Evolutionary conservation across 2,329 filamentous ascomycete genomes (phyloP).

Genomic region (Coniochaeta ligniaria): DNA sequence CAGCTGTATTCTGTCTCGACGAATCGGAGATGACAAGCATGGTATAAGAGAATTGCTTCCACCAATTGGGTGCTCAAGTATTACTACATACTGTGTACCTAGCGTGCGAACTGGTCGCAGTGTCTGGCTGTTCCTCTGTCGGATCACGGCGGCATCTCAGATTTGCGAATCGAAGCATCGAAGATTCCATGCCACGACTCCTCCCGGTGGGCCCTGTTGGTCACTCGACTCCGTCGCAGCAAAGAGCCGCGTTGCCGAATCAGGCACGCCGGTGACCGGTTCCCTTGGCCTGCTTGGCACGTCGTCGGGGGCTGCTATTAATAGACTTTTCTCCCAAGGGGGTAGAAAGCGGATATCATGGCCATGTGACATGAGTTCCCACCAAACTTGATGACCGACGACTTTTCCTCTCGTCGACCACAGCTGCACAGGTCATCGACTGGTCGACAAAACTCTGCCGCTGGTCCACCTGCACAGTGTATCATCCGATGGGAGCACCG

Average conservation of each 20-base stretch:
- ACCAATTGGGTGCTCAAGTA: background rate
- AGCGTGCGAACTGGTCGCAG: background rate
- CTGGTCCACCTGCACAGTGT: background rate
- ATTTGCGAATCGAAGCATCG: constrained; percentile 3
- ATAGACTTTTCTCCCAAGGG: background rate
- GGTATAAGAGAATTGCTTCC: background rate
- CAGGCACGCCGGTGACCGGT: background rate
- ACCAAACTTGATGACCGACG: background rate
- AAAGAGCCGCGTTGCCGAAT: background rate
- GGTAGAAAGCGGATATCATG: background rate
- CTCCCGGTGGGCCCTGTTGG: background rate
- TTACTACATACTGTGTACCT: no score
- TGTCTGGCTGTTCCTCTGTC: background rate
- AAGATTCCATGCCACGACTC: constrained; percentile 1
- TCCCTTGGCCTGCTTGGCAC: background rate
- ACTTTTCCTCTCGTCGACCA: background rate
- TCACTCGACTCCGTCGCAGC: background rate
- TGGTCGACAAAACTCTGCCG: background rate
- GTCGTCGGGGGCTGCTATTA: background rate
- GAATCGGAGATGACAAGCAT: background rate
- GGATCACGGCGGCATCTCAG: constrained; percentile 1
- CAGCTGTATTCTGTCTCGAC: background rate
- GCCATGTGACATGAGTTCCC: background rate
- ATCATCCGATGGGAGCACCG: background rate
- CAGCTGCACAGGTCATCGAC: no score